Evolutionary conservation across 2,329 filamentous ascomycete genomes (phyloP).

Genomic region (Coniosporium tulheliwenetii): DNA sequence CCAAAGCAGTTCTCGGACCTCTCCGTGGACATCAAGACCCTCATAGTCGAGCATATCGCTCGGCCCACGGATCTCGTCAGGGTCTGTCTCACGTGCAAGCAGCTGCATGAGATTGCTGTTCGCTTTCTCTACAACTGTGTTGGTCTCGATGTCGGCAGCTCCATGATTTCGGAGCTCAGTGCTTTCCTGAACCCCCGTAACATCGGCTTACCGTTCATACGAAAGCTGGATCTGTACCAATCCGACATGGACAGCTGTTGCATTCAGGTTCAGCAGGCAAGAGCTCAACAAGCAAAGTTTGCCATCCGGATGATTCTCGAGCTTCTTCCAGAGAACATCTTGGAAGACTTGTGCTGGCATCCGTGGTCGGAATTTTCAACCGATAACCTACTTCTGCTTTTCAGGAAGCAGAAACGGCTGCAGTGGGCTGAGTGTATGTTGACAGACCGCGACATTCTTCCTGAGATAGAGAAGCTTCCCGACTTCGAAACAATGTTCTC

Average conservation of each 20-base stretch:
- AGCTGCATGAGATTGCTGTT: conserved; percentile 29
- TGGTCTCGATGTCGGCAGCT: conserved; percentile 28
- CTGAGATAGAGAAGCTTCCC: conserved; percentile 24
- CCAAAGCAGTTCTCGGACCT: conserved; percentile 1
- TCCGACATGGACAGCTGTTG: conserved; percentile 28
- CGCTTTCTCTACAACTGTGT: conserved; percentile 30
- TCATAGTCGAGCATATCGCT: conserved; percentile 19
- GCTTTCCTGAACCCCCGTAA: conserved; percentile 31
- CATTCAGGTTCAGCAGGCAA: conserved; percentile 10
- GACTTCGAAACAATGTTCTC: conserved; percentile 24
- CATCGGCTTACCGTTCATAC: conserved; percentile 29
- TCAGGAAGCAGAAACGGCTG: conserved; percentile 31
- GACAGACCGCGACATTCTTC: conserved; percentile 24
- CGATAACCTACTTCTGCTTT: conserved; percentile 31
- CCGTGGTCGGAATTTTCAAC: conserved; percentile 31
- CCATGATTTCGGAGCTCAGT: conserved; percentile 26
- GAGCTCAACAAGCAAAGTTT: conserved; percentile 26
- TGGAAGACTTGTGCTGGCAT: conserved; percentile 34
- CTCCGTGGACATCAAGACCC: conserved; percentile 15
- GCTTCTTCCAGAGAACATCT: conserved; percentile 29
- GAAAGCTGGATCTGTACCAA: conserved; percentile 30
- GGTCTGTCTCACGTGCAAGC: conserved; percentile 29
- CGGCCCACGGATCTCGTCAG: conserved; percentile 30
- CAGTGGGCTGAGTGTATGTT: conserved; percentile 32
- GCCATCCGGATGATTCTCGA: conserved; percentile 32